Evolutionary conservation across 139 green algal genomes (phyloP).

Genomic region (Volvox reticuliferus): DNA sequence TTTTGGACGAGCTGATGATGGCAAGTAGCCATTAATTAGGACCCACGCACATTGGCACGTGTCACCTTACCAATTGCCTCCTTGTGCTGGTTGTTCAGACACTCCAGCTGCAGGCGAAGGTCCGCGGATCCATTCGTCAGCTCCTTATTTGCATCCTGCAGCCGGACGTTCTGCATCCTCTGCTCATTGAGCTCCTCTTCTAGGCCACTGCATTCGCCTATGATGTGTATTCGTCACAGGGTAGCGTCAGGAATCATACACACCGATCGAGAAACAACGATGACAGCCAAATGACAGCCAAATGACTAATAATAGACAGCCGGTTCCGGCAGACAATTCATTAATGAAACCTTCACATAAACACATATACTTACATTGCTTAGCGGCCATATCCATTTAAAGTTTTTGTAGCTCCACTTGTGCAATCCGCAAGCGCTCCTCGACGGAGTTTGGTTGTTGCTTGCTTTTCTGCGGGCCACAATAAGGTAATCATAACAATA

Average conservation of each 20-base stretch:
- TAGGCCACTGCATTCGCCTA: constrained; percentile 41
- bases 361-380: constrained; percentile 49
- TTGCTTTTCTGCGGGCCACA: constrained; percentile 75
- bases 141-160: not conserved
- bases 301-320: no score
- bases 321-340: no score
- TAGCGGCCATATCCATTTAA: constrained; percentile 66
- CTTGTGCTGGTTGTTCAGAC: not conserved
- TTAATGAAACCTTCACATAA: not conserved
- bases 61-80: not conserved
- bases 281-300: no score
- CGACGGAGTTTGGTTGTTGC: constrained; percentile 60
- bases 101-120: constrained; percentile 24
- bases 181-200: constrained; percentile 43
- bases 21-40: not conserved
- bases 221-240: no score
- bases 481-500: no score
- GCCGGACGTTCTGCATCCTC: not conserved
- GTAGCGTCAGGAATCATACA: no score
- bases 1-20: not conserved
- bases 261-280: no score
- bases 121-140: constrained; percentile 15
- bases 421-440: constrained; percentile 62
- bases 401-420: constrained; percentile 61
- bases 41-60: not conserved